phyloP scores from a whole-genome alignment of 2,329 filamentous ascomycete genomes.

The Didymella exigua region DNA sequence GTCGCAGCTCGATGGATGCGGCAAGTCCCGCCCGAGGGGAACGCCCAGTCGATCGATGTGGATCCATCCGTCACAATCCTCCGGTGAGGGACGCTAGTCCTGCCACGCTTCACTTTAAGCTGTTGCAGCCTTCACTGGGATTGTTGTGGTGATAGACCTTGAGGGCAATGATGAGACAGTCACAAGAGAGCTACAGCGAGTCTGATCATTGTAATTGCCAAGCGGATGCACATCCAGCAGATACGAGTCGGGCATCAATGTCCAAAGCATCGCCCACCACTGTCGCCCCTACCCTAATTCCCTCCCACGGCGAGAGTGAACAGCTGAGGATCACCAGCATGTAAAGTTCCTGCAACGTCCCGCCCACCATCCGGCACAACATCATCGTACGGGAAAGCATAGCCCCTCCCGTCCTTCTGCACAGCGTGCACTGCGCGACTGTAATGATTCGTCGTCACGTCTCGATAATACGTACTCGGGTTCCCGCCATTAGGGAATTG shows the following conservation, averaged over 20 bases:
- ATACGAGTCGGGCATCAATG: not conserved
- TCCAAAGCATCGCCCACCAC: not conserved
- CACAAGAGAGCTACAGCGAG: not conserved
- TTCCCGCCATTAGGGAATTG: constrained; percentile 47
- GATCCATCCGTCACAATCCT: constrained; percentile 3
- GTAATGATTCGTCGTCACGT: constrained; percentile 60
- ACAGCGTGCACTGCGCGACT: constrained; percentile 64
- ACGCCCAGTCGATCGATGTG: not conserved
- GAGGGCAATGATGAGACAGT: not conserved
- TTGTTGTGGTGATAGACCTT: too few relatives aligned
- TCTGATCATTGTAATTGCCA: not conserved
- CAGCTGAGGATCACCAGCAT: constrained; percentile 53
- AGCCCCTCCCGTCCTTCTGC: constrained; percentile 65
- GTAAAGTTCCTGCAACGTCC: constrained; percentile 61
- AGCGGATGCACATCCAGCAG: not conserved
- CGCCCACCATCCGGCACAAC: constrained; percentile 63
- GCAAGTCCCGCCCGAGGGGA: constrained; percentile 5
- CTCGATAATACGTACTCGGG: constrained; percentile 42
- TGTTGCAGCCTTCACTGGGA: too few relatives aligned
- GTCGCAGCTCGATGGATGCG: constrained; percentile 3
- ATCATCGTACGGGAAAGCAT: constrained; percentile 72
- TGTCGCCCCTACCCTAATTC: constrained; percentile 11
- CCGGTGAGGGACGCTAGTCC: not conserved
- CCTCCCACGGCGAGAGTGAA: constrained; percentile 58
- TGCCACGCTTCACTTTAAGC: too few relatives aligned